Percentiles rank a stretch among this genome's conserved stretches.
phyloP scores from a whole-genome alignment of 2,329 filamentous ascomycete genomes.

The Diaporthe ilicicola region DNA sequence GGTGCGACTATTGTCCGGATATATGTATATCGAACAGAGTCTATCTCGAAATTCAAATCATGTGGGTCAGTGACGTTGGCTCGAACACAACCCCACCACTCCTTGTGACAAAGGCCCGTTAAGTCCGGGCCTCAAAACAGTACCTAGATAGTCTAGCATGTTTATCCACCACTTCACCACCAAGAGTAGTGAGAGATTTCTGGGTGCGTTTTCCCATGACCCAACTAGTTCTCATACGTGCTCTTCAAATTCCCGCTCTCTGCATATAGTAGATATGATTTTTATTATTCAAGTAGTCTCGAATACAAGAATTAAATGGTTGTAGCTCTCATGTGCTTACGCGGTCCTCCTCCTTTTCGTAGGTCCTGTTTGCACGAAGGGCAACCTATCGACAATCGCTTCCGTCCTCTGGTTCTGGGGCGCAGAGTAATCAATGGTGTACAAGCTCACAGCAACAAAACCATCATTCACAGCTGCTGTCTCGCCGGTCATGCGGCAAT shows the following conservation, averaged over 20 bases:
- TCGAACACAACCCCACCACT: background rate
- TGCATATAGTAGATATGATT: no score
- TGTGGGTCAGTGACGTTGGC: slow-evolving; percentile 1
- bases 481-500: slow-evolving; percentile 60
- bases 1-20: background rate
- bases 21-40: background rate
- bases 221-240: no score
- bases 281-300: no score
- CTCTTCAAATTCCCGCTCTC: no score
- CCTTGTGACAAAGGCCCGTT: background rate
- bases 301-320: no score
- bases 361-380: background rate
- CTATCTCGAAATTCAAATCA: background rate
- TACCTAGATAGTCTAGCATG: no score
- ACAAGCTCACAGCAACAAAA: slow-evolving; percentile 53
- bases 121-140: background rate
- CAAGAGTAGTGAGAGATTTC: no score
- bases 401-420: slow-evolving; percentile 39
- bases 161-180: background rate
- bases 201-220: no score
- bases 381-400: background rate
- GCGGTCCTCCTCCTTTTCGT: background rate
- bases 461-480: slow-evolving; percentile 54
- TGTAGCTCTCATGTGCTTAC: no score
- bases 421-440: slow-evolving; percentile 60